Conservation (phyloP, 164 flowering plant genomes). For the Warburgia ugandensis region DNA sequence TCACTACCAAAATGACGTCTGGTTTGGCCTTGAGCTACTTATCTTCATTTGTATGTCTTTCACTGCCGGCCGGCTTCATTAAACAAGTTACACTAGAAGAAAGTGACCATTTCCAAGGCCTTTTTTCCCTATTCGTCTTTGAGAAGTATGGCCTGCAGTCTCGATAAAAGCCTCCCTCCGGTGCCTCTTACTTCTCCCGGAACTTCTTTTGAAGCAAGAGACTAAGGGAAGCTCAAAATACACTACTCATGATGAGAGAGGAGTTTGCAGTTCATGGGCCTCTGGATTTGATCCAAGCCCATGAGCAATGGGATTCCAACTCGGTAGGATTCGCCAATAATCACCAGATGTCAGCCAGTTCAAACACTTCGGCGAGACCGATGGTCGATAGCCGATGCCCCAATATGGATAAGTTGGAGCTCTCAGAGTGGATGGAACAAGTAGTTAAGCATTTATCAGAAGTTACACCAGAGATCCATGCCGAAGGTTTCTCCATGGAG, state of each 20-base stretch:
- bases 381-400: slow-evolving; percentile 7
- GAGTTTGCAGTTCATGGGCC: slow-evolving; percentile 36
- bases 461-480: slow-evolving; percentile 23
- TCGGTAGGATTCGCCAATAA: slow-evolving; percentile 5
- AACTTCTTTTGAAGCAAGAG: neutral
- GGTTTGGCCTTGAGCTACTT: slow-evolving; percentile 19
- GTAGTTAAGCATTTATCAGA: slow-evolving; percentile 47
- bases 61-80: slow-evolving; percentile 31
- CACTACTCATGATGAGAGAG: slow-evolving; percentile 27
- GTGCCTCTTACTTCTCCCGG: slow-evolving; percentile 6
- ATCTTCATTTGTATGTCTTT: slow-evolving; percentile 25
- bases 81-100: slow-evolving; percentile 12
- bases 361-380: slow-evolving; percentile 11
- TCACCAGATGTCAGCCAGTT: slow-evolving; percentile 2
- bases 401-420: slow-evolving; percentile 30
- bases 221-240: too few species aligned
- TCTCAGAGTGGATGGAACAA: slow-evolving; percentile 60
- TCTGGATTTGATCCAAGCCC: slow-evolving; percentile 32
- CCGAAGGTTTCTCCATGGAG: slow-evolving; percentile 8
- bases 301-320: slow-evolving; percentile 41
- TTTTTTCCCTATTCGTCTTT: slow-evolving; percentile 3
- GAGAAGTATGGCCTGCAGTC: slow-evolving; percentile 16
- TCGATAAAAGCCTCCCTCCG: slow-evolving; percentile 7
- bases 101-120: slow-evolving; percentile 17
- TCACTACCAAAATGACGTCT: slow-evolving; percentile 26